A percentile compares a stretch with the other conserved stretches of the same genome.
Evolutionary conservation across 208 protist species (phyloP).

Genomic region (Porcisia deanei): DNA sequence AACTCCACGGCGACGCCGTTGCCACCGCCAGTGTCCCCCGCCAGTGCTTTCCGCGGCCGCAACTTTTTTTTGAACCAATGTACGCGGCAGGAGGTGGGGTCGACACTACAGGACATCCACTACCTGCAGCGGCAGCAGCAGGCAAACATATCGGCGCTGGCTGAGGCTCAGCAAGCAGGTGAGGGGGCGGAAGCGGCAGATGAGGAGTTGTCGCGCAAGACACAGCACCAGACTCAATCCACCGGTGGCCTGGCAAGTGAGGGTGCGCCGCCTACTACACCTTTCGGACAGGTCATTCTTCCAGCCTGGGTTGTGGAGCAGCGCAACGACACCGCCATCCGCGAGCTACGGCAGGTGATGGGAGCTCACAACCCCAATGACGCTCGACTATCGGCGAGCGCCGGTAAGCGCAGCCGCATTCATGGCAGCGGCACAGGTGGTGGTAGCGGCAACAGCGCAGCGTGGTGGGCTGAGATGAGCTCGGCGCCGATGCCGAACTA

Average conservation of each 20-base stretch:
- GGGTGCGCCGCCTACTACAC: slow-evolving; percentile 52
- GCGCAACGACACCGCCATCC: slow-evolving; percentile 85
- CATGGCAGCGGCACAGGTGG: slow-evolving; percentile 40
- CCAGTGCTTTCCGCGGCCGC: slow-evolving; percentile 35
- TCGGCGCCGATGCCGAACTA: slow-evolving; percentile 77
- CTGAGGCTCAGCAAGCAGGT: slow-evolving; percentile 12
- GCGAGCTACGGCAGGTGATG: slow-evolving; percentile 87
- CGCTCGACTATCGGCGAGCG: slow-evolving; percentile 38
- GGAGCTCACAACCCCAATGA: slow-evolving; percentile 72
- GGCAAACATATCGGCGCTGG: slow-evolving; percentile 29
- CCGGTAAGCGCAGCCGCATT: slow-evolving; percentile 39
- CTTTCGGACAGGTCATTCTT: slow-evolving; percentile 76
- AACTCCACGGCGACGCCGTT: slow-evolving; percentile 6
- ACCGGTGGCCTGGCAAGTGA: slow-evolving; percentile 26
- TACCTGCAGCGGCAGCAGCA: slow-evolving; percentile 46
- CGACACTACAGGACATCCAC: slow-evolving; percentile 60
- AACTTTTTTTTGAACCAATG: slow-evolving; percentile 54
- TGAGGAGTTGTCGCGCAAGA: slow-evolving; percentile 19
- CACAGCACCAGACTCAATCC: slow-evolving; percentile 19
- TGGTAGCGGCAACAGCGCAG: slow-evolving; percentile 38
- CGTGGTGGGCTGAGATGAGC: slow-evolving; percentile 89
- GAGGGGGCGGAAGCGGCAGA: not conserved
- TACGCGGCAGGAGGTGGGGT: slow-evolving; percentile 26
- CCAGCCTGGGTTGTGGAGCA: slow-evolving; percentile 89
- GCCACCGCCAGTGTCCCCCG: slow-evolving; percentile 14